A percentile compares a stretch with the other conserved stretches of the same genome.
phyloP scores from a whole-genome alignment of 2,329 filamentous ascomycete species.

The Phialocephala sp. region DNA sequence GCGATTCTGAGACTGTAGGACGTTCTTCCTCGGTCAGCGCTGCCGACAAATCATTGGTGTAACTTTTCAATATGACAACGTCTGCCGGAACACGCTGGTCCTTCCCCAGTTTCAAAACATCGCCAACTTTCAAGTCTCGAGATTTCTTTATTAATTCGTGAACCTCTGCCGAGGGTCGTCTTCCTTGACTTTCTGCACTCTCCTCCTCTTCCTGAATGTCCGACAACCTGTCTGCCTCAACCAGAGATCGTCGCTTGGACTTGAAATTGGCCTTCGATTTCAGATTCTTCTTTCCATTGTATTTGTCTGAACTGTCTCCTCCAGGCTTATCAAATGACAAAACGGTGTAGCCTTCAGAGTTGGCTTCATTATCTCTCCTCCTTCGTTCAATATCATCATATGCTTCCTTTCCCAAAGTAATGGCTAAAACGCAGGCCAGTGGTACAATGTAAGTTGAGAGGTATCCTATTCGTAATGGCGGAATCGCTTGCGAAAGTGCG shows the following conservation, averaged over 20 bases:
- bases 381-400: conserved; percentile 89
- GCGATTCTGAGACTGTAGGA: conserved; percentile 26
- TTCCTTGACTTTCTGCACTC: conserved; percentile 51
- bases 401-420: conserved; percentile 95
- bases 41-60: conserved; percentile 58
- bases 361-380: conserved; percentile 88
- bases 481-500: conserved; percentile 91
- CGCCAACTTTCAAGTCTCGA: conserved; percentile 88
- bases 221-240: conserved; percentile 55
- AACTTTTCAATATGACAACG: conserved; percentile 89
- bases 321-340: conserved; percentile 70
- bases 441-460: conserved; percentile 94
- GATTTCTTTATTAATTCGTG: conserved; percentile 80
- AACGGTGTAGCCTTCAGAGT: conserved; percentile 86
- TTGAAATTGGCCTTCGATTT: conserved; percentile 53
- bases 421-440: conserved; percentile 85
- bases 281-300: conserved; percentile 49
- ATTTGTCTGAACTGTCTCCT: conserved; percentile 41
- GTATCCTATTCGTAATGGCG: conserved; percentile 88
- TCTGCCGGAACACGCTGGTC: conserved; percentile 94
- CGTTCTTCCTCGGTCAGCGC: conserved; percentile 28
- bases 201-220: conserved; percentile 76
- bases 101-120: conserved; percentile 91
- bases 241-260: conserved; percentile 44
- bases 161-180: conserved; percentile 55